These are phyloP conservation scores for Claviceps humidiphila DNA, from an alignment of 2,329 filamentous ascomycete species.

Conservation along the genomic window DNA sequence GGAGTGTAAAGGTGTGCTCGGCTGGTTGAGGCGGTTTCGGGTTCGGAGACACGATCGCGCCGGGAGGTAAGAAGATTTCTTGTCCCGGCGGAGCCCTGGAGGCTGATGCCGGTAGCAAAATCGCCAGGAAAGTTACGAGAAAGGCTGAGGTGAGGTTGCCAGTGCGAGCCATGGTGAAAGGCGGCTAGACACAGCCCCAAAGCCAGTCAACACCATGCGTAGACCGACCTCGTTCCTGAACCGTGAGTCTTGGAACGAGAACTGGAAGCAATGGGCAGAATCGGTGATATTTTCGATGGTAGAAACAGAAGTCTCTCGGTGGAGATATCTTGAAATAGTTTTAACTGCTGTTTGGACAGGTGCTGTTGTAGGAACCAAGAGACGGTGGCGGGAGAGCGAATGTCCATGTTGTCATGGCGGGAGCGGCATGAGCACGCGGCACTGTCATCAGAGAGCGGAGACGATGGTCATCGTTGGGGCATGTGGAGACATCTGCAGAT, in stretches of 20 bases:
- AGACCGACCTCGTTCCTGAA: background rate
- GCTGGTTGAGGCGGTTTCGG: slow-evolving; percentile 32
- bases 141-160: slow-evolving; percentile 50
- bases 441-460: background rate
- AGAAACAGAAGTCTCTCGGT: background rate
- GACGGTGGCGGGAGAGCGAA: background rate
- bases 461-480: background rate
- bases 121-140: slow-evolving; percentile 53
- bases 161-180: slow-evolving; percentile 27
- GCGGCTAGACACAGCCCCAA: slow-evolving; percentile 4
- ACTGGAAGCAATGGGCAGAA: background rate
- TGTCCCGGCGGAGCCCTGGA: slow-evolving; percentile 19
- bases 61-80: slow-evolving; percentile 29
- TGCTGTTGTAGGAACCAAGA: background rate
- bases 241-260: background rate
- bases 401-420: slow-evolving; percentile 11
- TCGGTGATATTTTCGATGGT: background rate
- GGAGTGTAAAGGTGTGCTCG: slow-evolving; percentile 53
- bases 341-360: background rate
- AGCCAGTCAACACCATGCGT: slow-evolving; percentile 1
- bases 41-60: slow-evolving; percentile 25
- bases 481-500: background rate
- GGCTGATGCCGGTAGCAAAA: slow-evolving; percentile 30
- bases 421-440: slow-evolving; percentile 5
- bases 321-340: background rate